Conservation (phyloP, 2,329 filamentous ascomycete species). For the Emergomyces pasteurianus region DNA sequence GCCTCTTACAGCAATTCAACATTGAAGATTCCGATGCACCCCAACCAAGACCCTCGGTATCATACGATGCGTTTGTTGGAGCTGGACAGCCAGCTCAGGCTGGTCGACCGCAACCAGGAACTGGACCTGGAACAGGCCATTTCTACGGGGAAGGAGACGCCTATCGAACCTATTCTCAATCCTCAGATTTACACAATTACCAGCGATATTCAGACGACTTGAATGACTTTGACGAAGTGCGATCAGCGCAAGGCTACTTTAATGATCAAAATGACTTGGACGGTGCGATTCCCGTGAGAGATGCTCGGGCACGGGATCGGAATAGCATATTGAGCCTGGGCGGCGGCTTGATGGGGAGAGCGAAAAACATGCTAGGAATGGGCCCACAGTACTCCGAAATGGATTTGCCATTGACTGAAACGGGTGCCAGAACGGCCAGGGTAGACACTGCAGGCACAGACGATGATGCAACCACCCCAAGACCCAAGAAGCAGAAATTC, state of each 20-base stretch:
- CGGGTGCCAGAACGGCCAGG: conserved; percentile 41
- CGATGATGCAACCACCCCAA: conserved; percentile 29
- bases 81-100: conserved; percentile 43
- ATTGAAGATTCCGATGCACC: conserved; percentile 53
- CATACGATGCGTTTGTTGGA: conserved; percentile 91
- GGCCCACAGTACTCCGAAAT: conserved; percentile 85
- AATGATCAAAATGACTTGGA: conserved; percentile 45
- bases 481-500: conserved; percentile 46
- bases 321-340: conserved; percentile 84
- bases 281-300: conserved; percentile 25
- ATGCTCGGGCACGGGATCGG: conserved; percentile 54
- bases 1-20: conserved; percentile 63
- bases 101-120: conserved; percentile 23
- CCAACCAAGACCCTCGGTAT: conserved; percentile 67
- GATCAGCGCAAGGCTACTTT: conserved; percentile 60
- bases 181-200: conserved; percentile 75
- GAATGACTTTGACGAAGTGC: conserved; percentile 71
- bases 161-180: conserved; percentile 53
- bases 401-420: conserved; percentile 87
- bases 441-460: conserved; percentile 32
- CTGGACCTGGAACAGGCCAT: conserved; percentile 16
- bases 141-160: conserved; percentile 5
- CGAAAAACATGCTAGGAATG: conserved; percentile 87
- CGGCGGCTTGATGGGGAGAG: conserved; percentile 72
- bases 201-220: conserved; percentile 73